Conservation (phyloP, 495 filamentous ascomycete genomes). For the Cudoniella acicularis region DNA sequence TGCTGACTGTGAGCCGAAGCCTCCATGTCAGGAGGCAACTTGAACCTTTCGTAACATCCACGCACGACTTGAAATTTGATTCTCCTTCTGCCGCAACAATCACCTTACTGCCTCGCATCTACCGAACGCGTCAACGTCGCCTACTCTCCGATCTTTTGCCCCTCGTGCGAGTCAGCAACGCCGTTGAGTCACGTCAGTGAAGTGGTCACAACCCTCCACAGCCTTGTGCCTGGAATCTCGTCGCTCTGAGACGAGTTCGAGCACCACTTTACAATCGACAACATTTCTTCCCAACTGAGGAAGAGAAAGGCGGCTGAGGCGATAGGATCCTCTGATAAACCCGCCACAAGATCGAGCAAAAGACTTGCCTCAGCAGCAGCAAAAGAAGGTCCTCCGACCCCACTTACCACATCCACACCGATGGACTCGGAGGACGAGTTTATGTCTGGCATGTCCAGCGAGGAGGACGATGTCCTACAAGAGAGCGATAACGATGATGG, state of each 20-base stretch:
- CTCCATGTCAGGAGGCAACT: neutral
- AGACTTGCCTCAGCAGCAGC: slow-evolving; percentile 45
- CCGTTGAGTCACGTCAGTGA: neutral
- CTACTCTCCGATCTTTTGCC: neutral
- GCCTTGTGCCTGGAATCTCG: slow-evolving; percentile 18
- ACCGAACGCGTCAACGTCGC: neutral
- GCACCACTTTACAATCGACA: slow-evolving; percentile 31
- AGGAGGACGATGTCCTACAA: slow-evolving; percentile 64
- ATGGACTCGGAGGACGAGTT: slow-evolving; percentile 99
- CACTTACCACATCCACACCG: slow-evolving; percentile 52
- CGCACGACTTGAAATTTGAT: neutral
- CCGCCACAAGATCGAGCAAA: slow-evolving; percentile 42
- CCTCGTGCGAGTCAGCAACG: neutral
- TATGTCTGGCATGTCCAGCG: slow-evolving; percentile 74
- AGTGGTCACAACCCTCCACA: slow-evolving; percentile 1
- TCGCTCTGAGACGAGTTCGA: slow-evolving; percentile 8
- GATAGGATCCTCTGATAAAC: slow-evolving; percentile 42
- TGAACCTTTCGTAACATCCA: neutral
- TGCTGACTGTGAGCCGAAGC: neutral
- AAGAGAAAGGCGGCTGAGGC: slow-evolving; percentile 92
- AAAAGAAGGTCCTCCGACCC: slow-evolving; percentile 50
- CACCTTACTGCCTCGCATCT: neutral
- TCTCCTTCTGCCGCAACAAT: neutral
- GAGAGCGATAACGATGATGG: slow-evolving; percentile 78
- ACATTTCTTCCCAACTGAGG: slow-evolving; percentile 61